A percentile compares a stretch with the other conserved stretches of the same genome.
Evolutionary conservation across 1,284 basidiomycete species (phyloP).

Genomic region (Wallemia hederae): DNA sequence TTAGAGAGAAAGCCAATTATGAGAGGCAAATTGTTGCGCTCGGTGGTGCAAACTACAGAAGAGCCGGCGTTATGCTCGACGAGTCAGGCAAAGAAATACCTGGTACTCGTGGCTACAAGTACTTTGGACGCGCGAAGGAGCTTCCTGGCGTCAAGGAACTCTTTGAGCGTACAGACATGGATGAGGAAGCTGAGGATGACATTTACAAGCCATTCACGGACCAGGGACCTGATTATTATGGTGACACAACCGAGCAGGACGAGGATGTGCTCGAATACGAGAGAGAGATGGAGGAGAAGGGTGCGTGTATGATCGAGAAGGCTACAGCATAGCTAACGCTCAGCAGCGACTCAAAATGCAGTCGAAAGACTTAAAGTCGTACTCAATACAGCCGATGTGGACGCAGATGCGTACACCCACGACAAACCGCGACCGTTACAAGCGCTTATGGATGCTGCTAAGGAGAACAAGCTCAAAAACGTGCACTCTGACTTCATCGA

Average conservation of each 20-base stretch:
- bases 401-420: conserved; percentile 4
- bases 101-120: conserved; percentile 97
- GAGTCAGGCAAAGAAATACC: conserved; percentile 85
- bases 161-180: conserved; percentile 55
- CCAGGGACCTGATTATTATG: conserved; percentile 67
- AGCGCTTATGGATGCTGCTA: background rate
- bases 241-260: conserved; percentile 64
- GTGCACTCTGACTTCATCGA: conserved; percentile 36
- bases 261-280: conserved; percentile 40
- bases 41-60: conserved; percentile 83
- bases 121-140: conserved; percentile 90
- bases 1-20: conserved; percentile 90
- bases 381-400: conserved; percentile 9
- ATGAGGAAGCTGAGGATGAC: conserved; percentile 35
- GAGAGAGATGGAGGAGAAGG: conserved; percentile 36
- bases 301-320: conserved; percentile 19
- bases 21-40: conserved; percentile 85
- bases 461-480: background rate
- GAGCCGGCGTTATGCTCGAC: conserved; percentile 68
- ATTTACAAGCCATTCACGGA: conserved; percentile 70
- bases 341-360: conserved; percentile 3
- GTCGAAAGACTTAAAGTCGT: conserved; percentile 7
- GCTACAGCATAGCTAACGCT: background rate
- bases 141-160: conserved; percentile 84
- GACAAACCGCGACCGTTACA: conserved; percentile 1